Base-by-base conservation (phyloP, 129 eudicot genomes). In the Artemisia argyi region DNA sequence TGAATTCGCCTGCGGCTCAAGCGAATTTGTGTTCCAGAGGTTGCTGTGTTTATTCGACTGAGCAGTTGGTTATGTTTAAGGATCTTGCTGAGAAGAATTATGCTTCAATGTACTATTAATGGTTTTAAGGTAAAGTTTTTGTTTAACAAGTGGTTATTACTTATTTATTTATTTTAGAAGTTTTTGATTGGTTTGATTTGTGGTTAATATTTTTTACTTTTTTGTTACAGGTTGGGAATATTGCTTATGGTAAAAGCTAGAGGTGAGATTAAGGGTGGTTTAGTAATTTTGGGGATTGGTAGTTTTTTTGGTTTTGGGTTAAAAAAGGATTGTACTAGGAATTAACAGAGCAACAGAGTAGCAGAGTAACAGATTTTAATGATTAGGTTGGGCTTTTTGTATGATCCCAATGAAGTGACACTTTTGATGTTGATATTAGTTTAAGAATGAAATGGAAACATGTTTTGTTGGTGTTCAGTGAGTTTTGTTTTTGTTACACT, bases 1-100 rank as follows among this genome's bases (percentile, higher is more conserved):
- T 88, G 60, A 88, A 83, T 77, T 91, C 97, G n/a, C 83, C 85
- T 24, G 83, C 18, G 16, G 91, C 74, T 20, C 97, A 91, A 72
- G 54, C 83, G 67, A 8, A 42, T 58, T 62, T 87, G 19, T 83
- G 64, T 75, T 66, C 86, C 1, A 71, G 59, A 47, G 91, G 84
- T 3, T 80, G 80, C 71, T 86, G 91, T 52, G 57, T 86, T 46
- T 86, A 80, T 77, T 78, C 88, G 4, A n/a, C 49, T 9, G 91
- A 86, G 15, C 91, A 86, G 80, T n/a, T 86, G 76, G 19, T 72
- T 48, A 67, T 62, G 74, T 77, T 80, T 61, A 66, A 71, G 72
- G 59, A 77, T 56, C 61, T 79, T 3, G 82, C 80, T 0, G 78
- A 68, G 77, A 78, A 67, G 67, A 69, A 61, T 15, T 54, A 68